Base-by-base conservation (phyloP, 257 asterid genomes). In the Solanum infundibuliforme region DNA sequence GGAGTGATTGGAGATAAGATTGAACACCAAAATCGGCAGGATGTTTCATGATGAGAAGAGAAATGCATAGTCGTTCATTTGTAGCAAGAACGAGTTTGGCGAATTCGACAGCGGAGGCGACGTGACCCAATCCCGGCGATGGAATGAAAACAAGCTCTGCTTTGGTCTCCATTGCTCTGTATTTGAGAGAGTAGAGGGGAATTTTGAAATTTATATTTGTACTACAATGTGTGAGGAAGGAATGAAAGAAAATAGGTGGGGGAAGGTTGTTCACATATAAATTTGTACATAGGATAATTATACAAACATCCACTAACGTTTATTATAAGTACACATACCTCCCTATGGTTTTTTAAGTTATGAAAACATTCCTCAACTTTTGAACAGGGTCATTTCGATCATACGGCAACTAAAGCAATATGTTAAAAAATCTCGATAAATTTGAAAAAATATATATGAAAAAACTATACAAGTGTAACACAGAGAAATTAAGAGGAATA, bases 61-160 rank as follows among this genome's bases (percentile, higher is more conserved):
- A 88, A 77, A 79, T 71, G 2, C 87, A 88, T 2, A 90, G 66
- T 3, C 73, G 89, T 27, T 65, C 66, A 66, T 76, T 32, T 32
- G 43, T 29, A 16, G 83, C 14, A 4, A 74, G 83, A 21, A 89
- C 81, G 41, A 74, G 83, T 48, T 77, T 88, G 5, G 91, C 88
- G 0, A 87, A 29, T 86, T 88, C 89, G 25, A 89, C 68, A 1
- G 91, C 68, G 39, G 92, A 62, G 9, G 83, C 86, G 5, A 90
- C 32, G 73, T 90, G 92, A 11, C 92, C 90, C 74, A 90, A 76
- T 60, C 89, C 89, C 2, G 92, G 90, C 1, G 88, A 85, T 43
- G 92, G 87, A 55, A 88, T 62, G 88, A 90, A 90, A 69, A 89
- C 79, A n/a, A 91, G 58, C 52, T 88, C 89, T 41, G 55, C 36